These are phyloP conservation scores for Mortierella alpina DNA, from an alignment of 192 early-diverging fungal species.

Conservation along the genomic window DNA sequence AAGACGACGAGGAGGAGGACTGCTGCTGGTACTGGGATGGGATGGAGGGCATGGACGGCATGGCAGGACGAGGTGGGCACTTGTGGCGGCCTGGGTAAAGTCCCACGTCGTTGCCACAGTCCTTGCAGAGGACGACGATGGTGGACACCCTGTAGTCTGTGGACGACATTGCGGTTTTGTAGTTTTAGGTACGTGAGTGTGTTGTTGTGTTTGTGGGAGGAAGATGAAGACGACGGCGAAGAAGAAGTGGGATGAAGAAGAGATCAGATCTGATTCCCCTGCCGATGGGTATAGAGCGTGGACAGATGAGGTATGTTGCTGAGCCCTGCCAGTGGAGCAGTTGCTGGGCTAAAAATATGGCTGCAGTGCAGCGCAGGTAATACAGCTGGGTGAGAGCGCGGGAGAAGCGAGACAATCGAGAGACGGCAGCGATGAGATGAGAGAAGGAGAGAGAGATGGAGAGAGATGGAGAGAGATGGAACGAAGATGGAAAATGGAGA, in stretches of 20 bases:
- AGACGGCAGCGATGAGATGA: not conserved
- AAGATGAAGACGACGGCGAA: not conserved
- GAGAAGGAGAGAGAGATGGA: not conserved
- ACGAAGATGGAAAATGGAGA: not conserved
- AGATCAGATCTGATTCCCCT: too few relatives aligned
- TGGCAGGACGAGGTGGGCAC: conserved; percentile 46
- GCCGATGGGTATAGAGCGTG: too few relatives aligned
- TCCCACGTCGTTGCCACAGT: conserved; percentile 71
- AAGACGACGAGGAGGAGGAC: conserved; percentile 11
- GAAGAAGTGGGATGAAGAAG: too few relatives aligned
- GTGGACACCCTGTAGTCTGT: conserved; percentile 68
- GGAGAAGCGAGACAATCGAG: not conserved
- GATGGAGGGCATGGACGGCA: conserved; percentile 49
- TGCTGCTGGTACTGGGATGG: conserved; percentile 40
- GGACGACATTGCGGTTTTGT: conserved; percentile 17
- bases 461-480: not conserved
- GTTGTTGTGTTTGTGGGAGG: not conserved
- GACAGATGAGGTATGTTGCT: not conserved
- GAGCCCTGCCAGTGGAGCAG: not conserved
- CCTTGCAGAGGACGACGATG: conserved; percentile 68
- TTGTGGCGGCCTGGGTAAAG: conserved; percentile 68
- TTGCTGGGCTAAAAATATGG: too few relatives aligned
- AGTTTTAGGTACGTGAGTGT: not conserved
- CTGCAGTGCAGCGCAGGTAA: too few relatives aligned
- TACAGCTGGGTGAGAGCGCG: not conserved